These are phyloP conservation scores for Baorangia bicolor DNA, from an alignment of 768 basidiomycete species.

Conservation along the genomic window DNA sequence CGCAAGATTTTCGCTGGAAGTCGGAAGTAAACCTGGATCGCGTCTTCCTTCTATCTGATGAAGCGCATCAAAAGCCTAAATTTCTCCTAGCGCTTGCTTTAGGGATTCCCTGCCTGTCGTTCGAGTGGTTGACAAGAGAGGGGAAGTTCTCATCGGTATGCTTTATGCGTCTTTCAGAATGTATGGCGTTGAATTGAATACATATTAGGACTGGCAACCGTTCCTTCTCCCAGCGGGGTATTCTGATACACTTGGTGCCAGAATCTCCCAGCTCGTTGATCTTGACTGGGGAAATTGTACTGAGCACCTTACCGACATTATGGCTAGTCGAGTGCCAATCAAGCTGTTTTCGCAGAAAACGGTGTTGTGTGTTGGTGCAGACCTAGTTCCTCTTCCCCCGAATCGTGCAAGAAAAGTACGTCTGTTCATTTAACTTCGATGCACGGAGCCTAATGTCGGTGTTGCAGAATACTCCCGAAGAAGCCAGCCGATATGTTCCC, in stretches of 20 bases:
- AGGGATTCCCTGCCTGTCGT: conserved; percentile 78
- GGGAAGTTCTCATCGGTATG: conserved; percentile 35
- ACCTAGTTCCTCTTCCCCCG: conserved; percentile 47
- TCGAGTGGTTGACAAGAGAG: conserved; percentile 43
- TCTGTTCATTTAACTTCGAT: background rate
- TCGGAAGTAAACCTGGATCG: conserved; percentile 40
- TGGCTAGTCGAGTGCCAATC: conserved; percentile 52
- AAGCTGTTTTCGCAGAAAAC: conserved; percentile 55
- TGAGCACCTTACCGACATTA: conserved; percentile 58
- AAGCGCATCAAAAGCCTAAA: conserved; percentile 70
- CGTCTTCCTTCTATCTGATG: conserved; percentile 68
- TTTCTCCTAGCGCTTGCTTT: conserved; percentile 79
- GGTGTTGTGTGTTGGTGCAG: conserved; percentile 60
- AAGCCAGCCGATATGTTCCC: conserved; percentile 48
- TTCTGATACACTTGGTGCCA: conserved; percentile 38
- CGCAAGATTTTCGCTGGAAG: conserved; percentile 46
- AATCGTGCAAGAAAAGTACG: conserved; percentile 26
- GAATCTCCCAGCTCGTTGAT: conserved; percentile 49
- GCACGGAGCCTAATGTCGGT: background rate
- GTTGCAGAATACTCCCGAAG: conserved; percentile 27
- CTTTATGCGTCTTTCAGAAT: background rate
- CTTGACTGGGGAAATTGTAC: conserved; percentile 47
- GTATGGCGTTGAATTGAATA: conserved; percentile 8
- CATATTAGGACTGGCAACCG: conserved; percentile 54
- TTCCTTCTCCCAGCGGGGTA: conserved; percentile 58